Percentiles rank a stretch among this genome's conserved stretches.
These are phyloP conservation scores for Fusarium paranaense DNA, from an alignment of 2,329 filamentous ascomycete species.

Conservation along the genomic window DNA sequence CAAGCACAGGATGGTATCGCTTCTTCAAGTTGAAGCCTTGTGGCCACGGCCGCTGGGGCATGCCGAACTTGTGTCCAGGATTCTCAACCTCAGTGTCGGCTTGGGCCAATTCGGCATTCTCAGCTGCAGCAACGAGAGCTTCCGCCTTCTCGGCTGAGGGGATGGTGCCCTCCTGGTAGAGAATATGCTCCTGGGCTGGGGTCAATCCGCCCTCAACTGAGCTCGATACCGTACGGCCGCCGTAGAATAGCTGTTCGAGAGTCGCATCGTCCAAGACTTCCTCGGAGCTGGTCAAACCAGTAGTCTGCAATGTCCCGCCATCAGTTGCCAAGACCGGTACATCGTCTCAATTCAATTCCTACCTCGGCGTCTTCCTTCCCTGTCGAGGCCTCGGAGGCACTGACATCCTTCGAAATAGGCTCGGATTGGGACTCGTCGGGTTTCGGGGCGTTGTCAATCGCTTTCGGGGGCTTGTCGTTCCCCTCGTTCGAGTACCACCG, in stretches of 20 bases:
- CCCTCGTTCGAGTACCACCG: slow-evolving; percentile 51
- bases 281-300: slow-evolving; percentile 17
- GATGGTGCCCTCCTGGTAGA: slow-evolving; percentile 58
- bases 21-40: slow-evolving; percentile 75
- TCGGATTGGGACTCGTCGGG: slow-evolving; percentile 17
- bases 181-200: slow-evolving; percentile 56
- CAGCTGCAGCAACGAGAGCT: slow-evolving; percentile 41
- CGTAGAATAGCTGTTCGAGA: slow-evolving; percentile 52
- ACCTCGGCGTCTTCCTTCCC: slow-evolving; percentile 33
- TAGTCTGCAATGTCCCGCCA: slow-evolving; percentile 26
- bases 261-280: slow-evolving; percentile 50
- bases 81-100: slow-evolving; percentile 43
- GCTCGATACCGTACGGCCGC: slow-evolving; percentile 48
- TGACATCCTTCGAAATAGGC: background rate
- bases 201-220: slow-evolving; percentile 51
- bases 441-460: slow-evolving; percentile 33
- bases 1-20: slow-evolving; percentile 86
- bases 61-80: slow-evolving; percentile 80
- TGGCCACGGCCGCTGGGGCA: slow-evolving; percentile 76
- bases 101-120: slow-evolving; percentile 31
- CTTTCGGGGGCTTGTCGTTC: slow-evolving; percentile 40
- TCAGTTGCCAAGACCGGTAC: slow-evolving; percentile 27
- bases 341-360: slow-evolving; percentile 32
- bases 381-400: slow-evolving; percentile 2
- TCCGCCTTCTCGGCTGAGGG: slow-evolving; percentile 50